Percentiles rank a stretch among this genome's conserved stretches.
These are phyloP conservation scores for Coprinopsis strossmayeri DNA, from an alignment of 768 basidiomycete genomes.

Conservation along the genomic window DNA sequence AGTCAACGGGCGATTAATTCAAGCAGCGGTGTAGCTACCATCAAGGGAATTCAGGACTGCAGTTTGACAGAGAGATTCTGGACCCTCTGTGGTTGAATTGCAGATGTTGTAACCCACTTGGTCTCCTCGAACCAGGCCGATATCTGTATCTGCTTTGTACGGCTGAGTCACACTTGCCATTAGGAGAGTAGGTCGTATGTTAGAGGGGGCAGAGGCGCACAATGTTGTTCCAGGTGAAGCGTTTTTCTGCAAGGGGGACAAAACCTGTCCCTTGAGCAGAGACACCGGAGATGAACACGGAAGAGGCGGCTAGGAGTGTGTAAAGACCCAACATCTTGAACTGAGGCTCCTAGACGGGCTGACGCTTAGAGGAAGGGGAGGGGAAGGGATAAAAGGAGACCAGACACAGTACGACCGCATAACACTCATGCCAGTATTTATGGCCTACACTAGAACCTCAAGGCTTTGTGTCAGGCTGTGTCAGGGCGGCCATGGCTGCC, in stretches of 20 bases:
- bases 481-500: no score
- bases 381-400: no score
- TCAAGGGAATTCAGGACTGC: constrained; percentile 46
- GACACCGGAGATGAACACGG: neutral
- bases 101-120: constrained; percentile 65
- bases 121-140: constrained; percentile 25
- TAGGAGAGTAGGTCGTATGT: neutral
- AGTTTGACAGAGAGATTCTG: constrained; percentile 57
- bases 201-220: constrained; percentile 5
- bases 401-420: no score
- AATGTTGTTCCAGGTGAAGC: constrained; percentile 16
- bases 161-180: no score
- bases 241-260: constrained; percentile 13
- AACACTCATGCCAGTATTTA: no score
- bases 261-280: constrained; percentile 1
- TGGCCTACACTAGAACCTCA: no score
- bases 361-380: no score
- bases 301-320: no score
- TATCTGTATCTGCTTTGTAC: constrained; percentile 24
- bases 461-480: no score
- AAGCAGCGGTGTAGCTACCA: constrained; percentile 22
- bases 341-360: no score
- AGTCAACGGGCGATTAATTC: neutral
- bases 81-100: constrained; percentile 60
- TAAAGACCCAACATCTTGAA: no score